phyloP scores from a whole-genome alignment of 78 protist genomes.

The slime mould (Dictyostelium discoideum) region DNA sequence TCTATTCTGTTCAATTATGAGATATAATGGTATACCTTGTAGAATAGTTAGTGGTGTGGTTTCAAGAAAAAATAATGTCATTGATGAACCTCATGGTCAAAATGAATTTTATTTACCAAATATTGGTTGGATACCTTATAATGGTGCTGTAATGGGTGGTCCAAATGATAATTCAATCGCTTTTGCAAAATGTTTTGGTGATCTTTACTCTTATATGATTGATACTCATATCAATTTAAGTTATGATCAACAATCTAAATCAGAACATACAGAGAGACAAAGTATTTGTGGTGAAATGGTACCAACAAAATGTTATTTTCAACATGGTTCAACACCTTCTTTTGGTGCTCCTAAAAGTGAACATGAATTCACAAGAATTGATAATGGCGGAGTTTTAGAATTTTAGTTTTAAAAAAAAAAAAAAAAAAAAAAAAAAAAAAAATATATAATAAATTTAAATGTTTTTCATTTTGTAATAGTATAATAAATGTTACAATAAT shows the following conservation, averaged over 20 bases:
- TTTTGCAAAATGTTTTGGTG: background rate
- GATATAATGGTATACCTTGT: slow-evolving; percentile 2
- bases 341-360: background rate
- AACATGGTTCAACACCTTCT: background rate
- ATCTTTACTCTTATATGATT: background rate
- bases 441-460: too few species aligned
- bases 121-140: slow-evolving; percentile 23
- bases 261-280: background rate
- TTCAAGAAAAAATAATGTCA: background rate
- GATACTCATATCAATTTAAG: background rate
- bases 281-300: background rate
- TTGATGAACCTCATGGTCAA: background rate
- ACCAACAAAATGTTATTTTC: background rate
- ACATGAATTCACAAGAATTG: background rate
- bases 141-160: background rate
- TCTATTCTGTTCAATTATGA: background rate
- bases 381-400: background rate
- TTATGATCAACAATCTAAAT: background rate
- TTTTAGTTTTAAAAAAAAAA: background rate
- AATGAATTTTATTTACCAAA: background rate
- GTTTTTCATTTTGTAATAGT: background rate
- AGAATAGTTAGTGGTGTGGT: background rate
- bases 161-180: background rate
- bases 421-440: too few species aligned
- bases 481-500: too few species aligned